Evolutionary conservation across 2,329 filamentous ascomycete species (phyloP), one percentile per base, ranked within the genome.

Genomic region (Monosporascus cannonballus): DNA sequence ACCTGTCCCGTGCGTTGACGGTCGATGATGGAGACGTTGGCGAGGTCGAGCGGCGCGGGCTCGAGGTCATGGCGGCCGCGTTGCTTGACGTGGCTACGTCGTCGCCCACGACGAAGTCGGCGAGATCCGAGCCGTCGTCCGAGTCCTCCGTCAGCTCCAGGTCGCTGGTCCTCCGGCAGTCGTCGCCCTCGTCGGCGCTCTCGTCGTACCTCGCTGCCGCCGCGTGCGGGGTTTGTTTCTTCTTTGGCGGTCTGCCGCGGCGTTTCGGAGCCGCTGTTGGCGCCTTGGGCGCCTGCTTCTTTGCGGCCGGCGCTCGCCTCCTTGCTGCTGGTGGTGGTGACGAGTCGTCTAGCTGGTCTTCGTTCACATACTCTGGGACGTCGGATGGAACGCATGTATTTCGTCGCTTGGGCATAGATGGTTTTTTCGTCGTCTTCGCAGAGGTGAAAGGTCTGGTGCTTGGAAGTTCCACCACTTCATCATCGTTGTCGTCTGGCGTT

Each of bases 121-220:
- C 65, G 3, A 69, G 61, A 50, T 69, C 66, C 3, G 60, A 61
- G 18, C 66, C 66, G 49, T 57, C 56, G 48, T 69, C 66, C 3
- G 63, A 70, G 42, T 71, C 68, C 36, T 70, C 64, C 45, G 68
- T 67, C 14, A 69, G 52, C 42, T 71, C 69, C 6, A 71, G 53
- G 51, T 71, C 69, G 50, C 67, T 69, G 4, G 66, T 68, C 49
- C 66, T 61, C 5, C 65, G 60, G 48, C 69, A 71, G 54, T 69
- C 64, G 48, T 65, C 61, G 18, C 67, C 61, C 55, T 69, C 63
- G 54, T 69, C 66, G 8, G 66, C 66, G 47, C 65, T 68, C 53
- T 69, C 66, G 47, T 69, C 66, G 50, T 69, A 69, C 56, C 34
- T 7, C 39, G 18, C 14, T 41, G 50, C 55, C 11, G 45, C 24